Conservation (phyloP, 2,329 filamentous ascomycete species). For the Parastagonospora avenae region DNA sequence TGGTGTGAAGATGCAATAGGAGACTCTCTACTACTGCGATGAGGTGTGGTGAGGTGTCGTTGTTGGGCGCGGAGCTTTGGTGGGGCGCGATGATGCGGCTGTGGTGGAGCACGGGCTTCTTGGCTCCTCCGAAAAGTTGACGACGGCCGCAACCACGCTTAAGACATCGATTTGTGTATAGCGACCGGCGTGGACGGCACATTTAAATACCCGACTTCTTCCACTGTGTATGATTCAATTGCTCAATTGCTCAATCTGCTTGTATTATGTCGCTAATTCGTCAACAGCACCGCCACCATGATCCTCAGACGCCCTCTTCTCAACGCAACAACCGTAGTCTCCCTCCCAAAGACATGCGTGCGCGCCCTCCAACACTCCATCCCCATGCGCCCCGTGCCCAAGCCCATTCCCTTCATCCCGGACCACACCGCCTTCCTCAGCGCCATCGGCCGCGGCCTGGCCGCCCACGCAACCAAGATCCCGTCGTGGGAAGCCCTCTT, state of each 20-base stretch:
- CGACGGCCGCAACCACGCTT: constrained; percentile 10
- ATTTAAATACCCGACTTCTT: not conserved
- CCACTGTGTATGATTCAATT: not conserved
- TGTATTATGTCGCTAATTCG: not conserved
- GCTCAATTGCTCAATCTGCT: not conserved
- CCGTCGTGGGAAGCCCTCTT: constrained; percentile 91
- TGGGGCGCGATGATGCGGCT: constrained; percentile 15
- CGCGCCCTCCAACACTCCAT: constrained; percentile 49
- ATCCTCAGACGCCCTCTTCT: constrained; percentile 44
- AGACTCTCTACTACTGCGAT: constrained; percentile 87
- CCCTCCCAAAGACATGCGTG: constrained; percentile 34
- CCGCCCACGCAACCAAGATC: constrained; percentile 83
- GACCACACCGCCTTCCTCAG: constrained; percentile 85
- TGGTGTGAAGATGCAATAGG: constrained; percentile 68
- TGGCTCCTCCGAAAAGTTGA: constrained; percentile 43
- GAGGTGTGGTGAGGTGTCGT: constrained; percentile 6
- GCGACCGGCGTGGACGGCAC: not conserved
- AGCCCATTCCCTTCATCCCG: constrained; percentile 83
- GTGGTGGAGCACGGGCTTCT: constrained; percentile 24
- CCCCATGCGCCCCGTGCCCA: constrained; percentile 59
- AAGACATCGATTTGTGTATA: constrained; percentile 2
- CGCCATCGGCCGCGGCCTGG: constrained; percentile 86
- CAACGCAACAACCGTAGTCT: constrained; percentile 30
- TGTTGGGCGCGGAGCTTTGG: constrained; percentile 12
- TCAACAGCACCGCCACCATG: constrained; percentile 30